Conservation (phyloP, 306 rosid genomes). For the Trifolium dubium region DNA sequence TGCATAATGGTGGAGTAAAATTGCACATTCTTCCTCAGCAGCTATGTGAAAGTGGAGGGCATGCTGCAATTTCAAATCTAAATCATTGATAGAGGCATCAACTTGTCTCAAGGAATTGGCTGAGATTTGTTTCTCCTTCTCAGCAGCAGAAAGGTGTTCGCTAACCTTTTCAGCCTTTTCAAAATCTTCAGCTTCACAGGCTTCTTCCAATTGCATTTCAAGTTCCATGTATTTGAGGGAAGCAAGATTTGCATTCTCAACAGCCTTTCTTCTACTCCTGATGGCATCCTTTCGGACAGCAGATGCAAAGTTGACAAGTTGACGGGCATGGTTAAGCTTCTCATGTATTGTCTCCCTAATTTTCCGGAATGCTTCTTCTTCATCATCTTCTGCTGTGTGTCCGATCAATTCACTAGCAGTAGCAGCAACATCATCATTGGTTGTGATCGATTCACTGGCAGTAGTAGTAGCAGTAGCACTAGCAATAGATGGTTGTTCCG, state of each 20-base stretch:
- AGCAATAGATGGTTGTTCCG: slow-evolving; percentile 14
- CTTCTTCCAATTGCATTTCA: slow-evolving; percentile 77
- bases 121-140: slow-evolving; percentile 56
- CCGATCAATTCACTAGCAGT: not conserved
- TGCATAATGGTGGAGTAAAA: slow-evolving; percentile 58
- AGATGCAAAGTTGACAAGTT: slow-evolving; percentile 55
- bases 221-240: slow-evolving; percentile 51
- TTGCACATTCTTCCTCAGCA: slow-evolving; percentile 69
- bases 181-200: slow-evolving; percentile 83
- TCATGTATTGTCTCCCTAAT: slow-evolving; percentile 53
- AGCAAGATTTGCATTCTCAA: slow-evolving; percentile 52
- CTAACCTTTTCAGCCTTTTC: slow-evolving; percentile 76
- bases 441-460: not conserved
- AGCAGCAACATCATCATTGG: not conserved
- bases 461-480: not conserved
- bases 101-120: slow-evolving; percentile 56
- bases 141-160: slow-evolving; percentile 64
- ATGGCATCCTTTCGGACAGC: slow-evolving; percentile 67
- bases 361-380: slow-evolving; percentile 47
- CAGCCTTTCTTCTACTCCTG: slow-evolving; percentile 56
- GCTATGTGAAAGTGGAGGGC: slow-evolving; percentile 58
- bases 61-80: slow-evolving; percentile 65
- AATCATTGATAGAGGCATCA: slow-evolving; percentile 53
- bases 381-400: not conserved
- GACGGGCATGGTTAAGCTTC: slow-evolving; percentile 59